Percentiles rank a stretch among this genome's conserved stretches.
Evolutionary conservation across 176 grass and related monocot species (phyloP).

Genomic region (Paspalum vaginatum): DNA sequence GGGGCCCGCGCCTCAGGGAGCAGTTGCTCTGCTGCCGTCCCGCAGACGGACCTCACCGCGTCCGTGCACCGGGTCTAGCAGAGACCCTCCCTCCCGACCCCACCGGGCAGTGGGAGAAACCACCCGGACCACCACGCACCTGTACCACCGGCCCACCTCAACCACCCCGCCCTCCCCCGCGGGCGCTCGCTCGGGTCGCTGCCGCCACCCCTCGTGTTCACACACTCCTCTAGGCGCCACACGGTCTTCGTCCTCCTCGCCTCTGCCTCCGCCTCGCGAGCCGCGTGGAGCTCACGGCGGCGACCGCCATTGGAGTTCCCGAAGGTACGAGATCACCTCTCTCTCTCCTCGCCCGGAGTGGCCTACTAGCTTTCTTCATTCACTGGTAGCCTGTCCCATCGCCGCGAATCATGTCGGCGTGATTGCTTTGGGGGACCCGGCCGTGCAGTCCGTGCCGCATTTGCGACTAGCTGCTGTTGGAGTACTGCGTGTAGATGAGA

Average conservation of each 20-base stretch:
- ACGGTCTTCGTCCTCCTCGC: not conserved
- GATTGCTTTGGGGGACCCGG: not conserved
- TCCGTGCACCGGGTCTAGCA: not conserved
- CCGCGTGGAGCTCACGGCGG: not conserved
- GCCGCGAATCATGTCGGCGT: not conserved
- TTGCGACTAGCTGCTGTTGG: not conserved
- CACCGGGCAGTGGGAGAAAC: rapidly evolving
- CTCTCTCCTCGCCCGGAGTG: not conserved
- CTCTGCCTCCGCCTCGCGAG: not conserved
- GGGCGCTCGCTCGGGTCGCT: not conserved
- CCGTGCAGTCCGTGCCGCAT: conserved; percentile 6
- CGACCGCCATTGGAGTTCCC: conserved; percentile 10
- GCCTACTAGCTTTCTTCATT: not conserved
- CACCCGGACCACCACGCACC: not conserved
- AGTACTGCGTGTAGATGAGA: not conserved
- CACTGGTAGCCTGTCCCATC: too few species aligned
- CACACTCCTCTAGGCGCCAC: not conserved
- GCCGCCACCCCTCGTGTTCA: conserved; percentile 24
- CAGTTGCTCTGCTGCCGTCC: conserved; percentile 38
- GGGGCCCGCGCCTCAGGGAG: not conserved
- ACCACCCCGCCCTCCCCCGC: not conserved
- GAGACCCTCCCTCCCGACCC: rapidly evolving
- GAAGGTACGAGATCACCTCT: not conserved
- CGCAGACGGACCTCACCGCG: not conserved
- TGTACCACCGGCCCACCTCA: not conserved